Conservation (phyloP, 768 basidiomycete species). For the Russula brevipes region DNA sequence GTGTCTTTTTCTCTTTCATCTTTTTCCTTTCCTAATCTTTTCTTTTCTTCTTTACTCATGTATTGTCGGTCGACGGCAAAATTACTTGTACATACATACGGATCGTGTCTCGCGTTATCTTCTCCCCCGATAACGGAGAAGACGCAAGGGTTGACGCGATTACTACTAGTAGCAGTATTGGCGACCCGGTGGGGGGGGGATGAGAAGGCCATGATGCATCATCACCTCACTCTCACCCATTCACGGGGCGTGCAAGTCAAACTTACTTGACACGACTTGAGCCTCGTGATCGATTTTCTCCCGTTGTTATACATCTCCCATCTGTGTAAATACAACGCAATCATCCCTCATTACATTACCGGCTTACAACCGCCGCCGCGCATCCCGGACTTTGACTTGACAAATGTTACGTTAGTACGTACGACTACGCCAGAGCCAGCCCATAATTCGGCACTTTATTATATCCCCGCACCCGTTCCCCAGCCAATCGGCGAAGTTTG, state of each 20-base stretch:
- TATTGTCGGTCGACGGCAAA: slow-evolving; percentile 12
- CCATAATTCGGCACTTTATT: background rate
- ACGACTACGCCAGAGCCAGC: background rate
- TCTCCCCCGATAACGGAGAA: background rate
- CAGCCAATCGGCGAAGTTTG: background rate
- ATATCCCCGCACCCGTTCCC: background rate
- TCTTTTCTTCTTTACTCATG: background rate
- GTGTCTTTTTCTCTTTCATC: background rate
- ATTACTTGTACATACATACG: slow-evolving; percentile 21
- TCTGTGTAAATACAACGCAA: background rate
- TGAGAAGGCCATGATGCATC: background rate
- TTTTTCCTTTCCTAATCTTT: background rate
- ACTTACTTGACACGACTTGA: background rate
- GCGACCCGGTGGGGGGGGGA: background rate
- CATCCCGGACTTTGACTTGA: slow-evolving; percentile 1
- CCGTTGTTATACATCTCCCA: background rate
- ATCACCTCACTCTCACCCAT: background rate
- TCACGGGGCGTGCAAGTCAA: background rate
- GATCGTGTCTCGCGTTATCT: background rate
- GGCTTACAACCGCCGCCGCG: slow-evolving; percentile 14
- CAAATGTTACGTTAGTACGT: no score
- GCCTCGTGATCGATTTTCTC: background rate
- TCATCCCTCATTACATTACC: background rate
- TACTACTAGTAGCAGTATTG: slow-evolving; percentile 13
- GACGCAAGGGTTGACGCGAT: background rate